A percentile compares a stretch with the other conserved stretches of the same genome.
Conservation (phyloP, 768 basidiomycete species). For the Mycena rebaudengoi region DNA sequence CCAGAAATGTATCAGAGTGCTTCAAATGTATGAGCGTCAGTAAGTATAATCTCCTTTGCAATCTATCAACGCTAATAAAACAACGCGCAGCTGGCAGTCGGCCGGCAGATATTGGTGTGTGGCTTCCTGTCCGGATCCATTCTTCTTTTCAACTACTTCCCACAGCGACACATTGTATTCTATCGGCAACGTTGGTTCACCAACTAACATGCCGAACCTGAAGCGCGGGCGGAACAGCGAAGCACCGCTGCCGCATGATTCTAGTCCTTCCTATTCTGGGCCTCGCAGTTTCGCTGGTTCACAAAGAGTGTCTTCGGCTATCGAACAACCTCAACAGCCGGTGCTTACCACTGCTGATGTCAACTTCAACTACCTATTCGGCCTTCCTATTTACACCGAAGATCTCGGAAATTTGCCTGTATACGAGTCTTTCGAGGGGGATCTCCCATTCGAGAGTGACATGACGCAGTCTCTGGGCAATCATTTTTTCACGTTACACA, state of each 20-base stretch:
- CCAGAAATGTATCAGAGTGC: slow-evolving; percentile 55
- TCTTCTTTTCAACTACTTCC: neutral
- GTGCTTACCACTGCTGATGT: neutral
- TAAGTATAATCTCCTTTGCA: neutral
- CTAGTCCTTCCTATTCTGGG: neutral
- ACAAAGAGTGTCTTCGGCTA: neutral
- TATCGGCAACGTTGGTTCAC: slow-evolving; percentile 18
- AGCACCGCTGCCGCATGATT: neutral
- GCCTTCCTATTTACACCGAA: slow-evolving; percentile 52
- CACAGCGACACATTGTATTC: slow-evolving; percentile 16
- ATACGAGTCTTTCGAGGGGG: no score
- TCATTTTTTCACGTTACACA: no score
- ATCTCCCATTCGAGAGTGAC: no score
- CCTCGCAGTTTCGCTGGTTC: neutral
- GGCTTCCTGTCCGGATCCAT: neutral
- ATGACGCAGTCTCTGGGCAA: no score
- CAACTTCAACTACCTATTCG: slow-evolving; percentile 20
- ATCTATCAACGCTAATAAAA: neutral
- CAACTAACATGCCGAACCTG: neutral
- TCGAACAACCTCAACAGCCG: neutral
- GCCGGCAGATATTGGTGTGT: slow-evolving; percentile 19
- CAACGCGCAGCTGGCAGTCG: slow-evolving; percentile 3
- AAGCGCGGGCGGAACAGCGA: slow-evolving; percentile 7
- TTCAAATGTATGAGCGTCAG: slow-evolving; percentile 34
- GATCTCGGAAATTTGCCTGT: slow-evolving; percentile 54